A percentile compares a stretch with the other conserved stretches of the same genome.
Conservation (phyloP, 2,329 filamentous ascomycete genomes). For the Periconia sp. region DNA sequence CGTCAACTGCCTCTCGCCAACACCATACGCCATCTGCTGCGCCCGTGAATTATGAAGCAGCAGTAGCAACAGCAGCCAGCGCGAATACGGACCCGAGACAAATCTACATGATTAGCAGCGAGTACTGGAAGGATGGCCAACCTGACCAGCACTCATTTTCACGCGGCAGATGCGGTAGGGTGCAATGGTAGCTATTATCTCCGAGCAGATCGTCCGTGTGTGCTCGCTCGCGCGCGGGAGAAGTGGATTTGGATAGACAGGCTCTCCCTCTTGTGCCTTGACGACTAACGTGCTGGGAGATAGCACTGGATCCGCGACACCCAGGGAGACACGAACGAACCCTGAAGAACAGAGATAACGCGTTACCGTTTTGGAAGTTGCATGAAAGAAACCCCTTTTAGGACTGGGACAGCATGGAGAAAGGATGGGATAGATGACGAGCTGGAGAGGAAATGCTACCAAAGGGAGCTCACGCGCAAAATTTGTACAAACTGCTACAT, state of each 20-base stretch:
- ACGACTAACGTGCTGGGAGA: conserved; percentile 9
- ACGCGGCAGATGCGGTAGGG: not conserved
- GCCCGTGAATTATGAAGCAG: not conserved
- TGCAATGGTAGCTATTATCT: not conserved
- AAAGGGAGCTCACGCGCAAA: too few relatives aligned
- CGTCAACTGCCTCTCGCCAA: conserved; percentile 28
- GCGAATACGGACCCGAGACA: too few relatives aligned
- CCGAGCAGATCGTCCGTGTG: not conserved
- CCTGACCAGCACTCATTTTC: not conserved
- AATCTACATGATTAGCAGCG: too few relatives aligned
- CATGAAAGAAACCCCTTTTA: conserved; percentile 14
- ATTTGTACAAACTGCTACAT: too few relatives aligned
- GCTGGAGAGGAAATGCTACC: too few relatives aligned
- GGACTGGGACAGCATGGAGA: not conserved
- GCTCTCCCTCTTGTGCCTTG: conserved; percentile 5
- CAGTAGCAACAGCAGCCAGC: too few relatives aligned
- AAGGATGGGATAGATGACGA: too few relatives aligned
- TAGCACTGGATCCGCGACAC: conserved; percentile 1
- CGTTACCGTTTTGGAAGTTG: conserved; percentile 14
- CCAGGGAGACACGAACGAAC: conserved; percentile 7
- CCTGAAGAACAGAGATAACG: conserved; percentile 22
- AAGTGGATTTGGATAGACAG: not conserved
- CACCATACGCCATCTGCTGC: conserved; percentile 16
- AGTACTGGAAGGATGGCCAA: too few relatives aligned
- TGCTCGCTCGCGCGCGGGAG: too few relatives aligned